Evolutionary conservation across 192 early-diverging fungal genomes (phyloP), one percentile per base, ranked within the genome.

Genomic region (Backusella macrospora): DNA sequence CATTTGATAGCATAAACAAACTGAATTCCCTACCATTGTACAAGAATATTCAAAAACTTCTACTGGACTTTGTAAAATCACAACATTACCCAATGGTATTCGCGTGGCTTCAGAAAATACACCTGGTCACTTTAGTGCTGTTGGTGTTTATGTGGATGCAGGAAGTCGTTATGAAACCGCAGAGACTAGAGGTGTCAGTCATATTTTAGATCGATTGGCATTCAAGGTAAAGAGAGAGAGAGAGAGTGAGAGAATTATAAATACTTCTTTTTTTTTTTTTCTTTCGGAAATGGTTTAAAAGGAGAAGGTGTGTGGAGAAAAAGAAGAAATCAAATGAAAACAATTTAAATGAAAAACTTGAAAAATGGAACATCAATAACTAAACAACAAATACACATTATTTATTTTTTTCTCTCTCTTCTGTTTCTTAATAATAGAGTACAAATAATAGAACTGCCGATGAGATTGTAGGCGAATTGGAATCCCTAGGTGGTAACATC

Each of bases 71-170:
- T 75, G 76, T 18, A 78, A 82, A 49, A 80, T 96, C 34, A 95
- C 96, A 34, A 92, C 91, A 34, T 86, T 99, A 4, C 79, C 93
- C 9, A 99, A 99, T 79, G 97, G 97, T 2, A 78, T 99, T 43
- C 88, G 94, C 4, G 90, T 99, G 8, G 91, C 92, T 0, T 92
- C 96, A 0, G 90, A 93, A 82, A 85, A 86, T 44, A 89, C 86
- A 16, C 93, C 91, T 6, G 95, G 94, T 5, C 96, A 99, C 76
- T 99, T 99, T 84, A 89, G 91, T 0, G 90, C 94, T 2, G 79
- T 95, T 10, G 98, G 98, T 26, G 91, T 97, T 6, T 95, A 95
- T 74, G 88, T 98, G 6, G 92, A 98, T 76, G 92, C 94, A 1
- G 98, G 98, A 18, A 92, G 94, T 67, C 86, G 95, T 63, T 93